Base-by-base conservation (phyloP, 495 filamentous ascomycete genomes). In the Usnea hakonensis region DNA sequence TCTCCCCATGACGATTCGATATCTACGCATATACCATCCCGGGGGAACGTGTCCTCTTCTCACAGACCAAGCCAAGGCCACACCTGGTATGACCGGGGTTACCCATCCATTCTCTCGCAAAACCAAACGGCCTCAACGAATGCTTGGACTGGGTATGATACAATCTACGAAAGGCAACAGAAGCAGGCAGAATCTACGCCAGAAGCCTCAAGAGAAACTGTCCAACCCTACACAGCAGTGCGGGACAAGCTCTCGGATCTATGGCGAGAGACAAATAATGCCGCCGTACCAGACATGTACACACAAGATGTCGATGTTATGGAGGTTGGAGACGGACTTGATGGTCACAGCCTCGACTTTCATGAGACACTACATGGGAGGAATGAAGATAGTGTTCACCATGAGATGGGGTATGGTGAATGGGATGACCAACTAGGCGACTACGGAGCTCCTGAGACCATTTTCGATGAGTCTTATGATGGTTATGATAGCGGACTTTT, bases 131-230 rank as follows among this genome's bases (percentile, higher is more conserved):
- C 57, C 48, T 56, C 41, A 23, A 64, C 55, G 14, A 63, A 30
- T 56, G 63, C 66, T 33, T 63, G 40, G 50, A 68, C 57, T 35
- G 63, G 55, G 19, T 68, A 65, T 33, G 38, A 43, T 5, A 33
- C 50, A 23, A 11, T 68, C 16, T 65, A 65, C 21, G 53, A 62
- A 58, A 40, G n/a, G 30, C 64, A 65, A 36, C 59, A 46, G 33
- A 38, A 36, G 16, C 23, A 28, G 28, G 53, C 9, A 23, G 36
- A 54, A 2, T 1, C 7, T 26, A 21, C 17, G 10, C n/a, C 23
- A 23, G 10, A 26, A 14, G 16, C 17, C 28, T 37, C n/a, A 9
- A 41, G 16, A 14, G 40, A 44, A 46, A 10, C 21, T 56, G 3
- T n/a, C 1, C 11, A 0, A 23, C 8, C n/a, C 8, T 26, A 26